A percentile compares a stretch with the other conserved stretches of the same genome.
These are phyloP conservation scores for Eutrema salsugineum DNA, from an alignment of 441 rosid species.

Conservation along the genomic window DNA sequence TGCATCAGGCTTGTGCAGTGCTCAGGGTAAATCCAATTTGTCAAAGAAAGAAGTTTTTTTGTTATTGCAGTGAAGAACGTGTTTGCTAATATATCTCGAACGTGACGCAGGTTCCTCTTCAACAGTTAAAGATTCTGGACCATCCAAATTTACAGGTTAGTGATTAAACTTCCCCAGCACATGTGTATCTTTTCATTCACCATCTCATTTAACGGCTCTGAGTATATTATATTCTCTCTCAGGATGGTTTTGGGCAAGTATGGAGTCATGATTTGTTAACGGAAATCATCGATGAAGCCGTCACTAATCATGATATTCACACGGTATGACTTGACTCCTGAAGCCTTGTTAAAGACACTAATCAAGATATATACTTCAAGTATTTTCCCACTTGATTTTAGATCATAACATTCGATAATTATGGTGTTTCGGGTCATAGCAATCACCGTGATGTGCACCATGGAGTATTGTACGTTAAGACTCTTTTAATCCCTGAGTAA, in stretches of 20 bases:
- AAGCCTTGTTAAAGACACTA: not conserved
- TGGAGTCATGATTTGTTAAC: constrained; percentile 68
- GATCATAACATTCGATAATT: constrained; percentile 71
- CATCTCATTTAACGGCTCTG: not conserved
- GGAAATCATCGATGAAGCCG: constrained; percentile 57
- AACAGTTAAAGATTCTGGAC: constrained; percentile 66
- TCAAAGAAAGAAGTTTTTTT: not conserved
- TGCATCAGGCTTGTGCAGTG: constrained; percentile 66
- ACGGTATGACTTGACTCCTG: constrained; percentile 38
- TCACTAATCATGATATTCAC: constrained; percentile 41
- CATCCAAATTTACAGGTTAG: constrained; percentile 70
- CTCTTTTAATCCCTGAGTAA: not conserved
- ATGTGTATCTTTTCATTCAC: not conserved
- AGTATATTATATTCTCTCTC: constrained; percentile 10
- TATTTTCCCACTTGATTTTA: constrained; percentile 20
- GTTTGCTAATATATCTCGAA: constrained; percentile 1
- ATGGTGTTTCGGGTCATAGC: constrained; percentile 86
- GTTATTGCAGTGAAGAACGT: not conserved
- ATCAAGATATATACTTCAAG: not conserved
- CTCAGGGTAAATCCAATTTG: constrained; percentile 47
- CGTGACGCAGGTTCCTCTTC: constrained; percentile 45
- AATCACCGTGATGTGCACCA: constrained; percentile 70
- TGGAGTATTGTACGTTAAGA: constrained; percentile 57
- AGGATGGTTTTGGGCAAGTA: constrained; percentile 78
- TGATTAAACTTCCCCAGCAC: not conserved